Base-by-base conservation (phyloP, 108 stramenopile genomes). In the Poteriospumella lacustris region DNA sequence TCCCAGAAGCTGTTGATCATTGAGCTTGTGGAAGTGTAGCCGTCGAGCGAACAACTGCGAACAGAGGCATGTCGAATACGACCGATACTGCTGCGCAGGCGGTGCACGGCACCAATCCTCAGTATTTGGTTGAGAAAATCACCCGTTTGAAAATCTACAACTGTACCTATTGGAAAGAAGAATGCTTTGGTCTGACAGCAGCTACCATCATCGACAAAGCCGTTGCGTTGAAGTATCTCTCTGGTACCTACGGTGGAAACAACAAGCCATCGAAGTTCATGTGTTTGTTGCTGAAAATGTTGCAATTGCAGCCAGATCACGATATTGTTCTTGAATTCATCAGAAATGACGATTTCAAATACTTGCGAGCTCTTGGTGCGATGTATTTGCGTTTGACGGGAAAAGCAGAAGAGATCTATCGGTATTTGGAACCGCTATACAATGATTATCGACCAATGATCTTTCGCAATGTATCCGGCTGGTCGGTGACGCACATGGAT, bases 41-140 rank as follows among this genome's bases (percentile, higher is more conserved):
- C n/a, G n/a, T n/a, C n/a, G n/a, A n/a, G n/a, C n/a, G n/a, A n/a
- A n/a, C n/a, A n/a, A n/a, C n/a, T n/a, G n/a, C n/a, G n/a, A n/a
- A n/a, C n/a, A 64, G 36, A 31, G 9, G 31, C 31, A 59, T 72
- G 79, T 77, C 82, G 56, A 94, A 94, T 82, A 72, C 90, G 1
- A 93, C 94, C 28, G 97, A 98, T 77, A 91, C 95, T 0, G 83
- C 94, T 2, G 93, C 94, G 47, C 83, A 80, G 1, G 77, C 88
- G 33, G 89, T 99, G 36, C 95, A 97, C 79, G 98, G 98, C 0
- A 93, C 93, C n/a, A 94, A 99, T 79, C 95, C 98, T 42, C 96
- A 97, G 85, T 94, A 97, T 78, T 83, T 99, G 39, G 91, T 99
- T 82, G 98, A 99, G 84, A 96, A 96, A 85, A 97, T 99, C 75